phyloP scores from a whole-genome alignment of 495 filamentous ascomycete genomes.

The Podospora pseudoanserina region DNA sequence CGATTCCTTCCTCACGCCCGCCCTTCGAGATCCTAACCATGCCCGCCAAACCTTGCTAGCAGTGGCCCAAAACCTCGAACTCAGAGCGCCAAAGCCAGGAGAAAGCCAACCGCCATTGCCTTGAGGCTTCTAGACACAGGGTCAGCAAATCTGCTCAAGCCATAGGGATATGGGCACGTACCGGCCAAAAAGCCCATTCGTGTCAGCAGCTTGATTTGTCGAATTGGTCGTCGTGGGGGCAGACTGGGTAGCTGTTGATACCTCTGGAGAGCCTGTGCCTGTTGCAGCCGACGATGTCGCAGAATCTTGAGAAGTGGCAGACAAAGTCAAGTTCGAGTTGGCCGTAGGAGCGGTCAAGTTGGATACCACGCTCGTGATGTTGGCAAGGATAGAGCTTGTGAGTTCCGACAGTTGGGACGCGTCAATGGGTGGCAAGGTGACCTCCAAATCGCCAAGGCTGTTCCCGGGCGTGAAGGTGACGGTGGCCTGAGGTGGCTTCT shows the following conservation, averaged over 20 bases:
- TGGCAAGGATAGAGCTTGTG: not conserved
- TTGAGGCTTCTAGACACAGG: not conserved
- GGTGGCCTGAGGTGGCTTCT: not conserved
- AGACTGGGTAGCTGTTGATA: not conserved
- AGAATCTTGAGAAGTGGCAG: not conserved
- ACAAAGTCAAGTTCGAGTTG: slow-evolving; percentile 8
- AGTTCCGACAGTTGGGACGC: not conserved
- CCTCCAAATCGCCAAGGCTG: not conserved
- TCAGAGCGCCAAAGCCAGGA: slow-evolving; percentile 1
- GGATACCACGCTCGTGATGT: not conserved
- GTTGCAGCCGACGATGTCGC: not conserved
- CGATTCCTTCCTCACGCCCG: not conserved
- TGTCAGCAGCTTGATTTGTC: slow-evolving; percentile 13
- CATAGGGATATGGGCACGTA: not conserved
- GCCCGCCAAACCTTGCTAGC: not conserved
- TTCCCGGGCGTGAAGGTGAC: slow-evolving; percentile 10
- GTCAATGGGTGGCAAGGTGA: not conserved
- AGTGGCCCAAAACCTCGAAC: too few relatives aligned
- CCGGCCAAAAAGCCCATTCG: not conserved
- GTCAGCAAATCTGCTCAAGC: not conserved
- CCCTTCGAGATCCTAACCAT: not conserved
- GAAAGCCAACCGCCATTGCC: slow-evolving; percentile 1
- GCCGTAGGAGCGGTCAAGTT: not conserved
- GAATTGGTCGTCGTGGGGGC: slow-evolving; percentile 3
- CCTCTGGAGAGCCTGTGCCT: not conserved